Evolutionary conservation across 129 eudicot species (phyloP).

Genomic region (Cynara cardunculus): DNA sequence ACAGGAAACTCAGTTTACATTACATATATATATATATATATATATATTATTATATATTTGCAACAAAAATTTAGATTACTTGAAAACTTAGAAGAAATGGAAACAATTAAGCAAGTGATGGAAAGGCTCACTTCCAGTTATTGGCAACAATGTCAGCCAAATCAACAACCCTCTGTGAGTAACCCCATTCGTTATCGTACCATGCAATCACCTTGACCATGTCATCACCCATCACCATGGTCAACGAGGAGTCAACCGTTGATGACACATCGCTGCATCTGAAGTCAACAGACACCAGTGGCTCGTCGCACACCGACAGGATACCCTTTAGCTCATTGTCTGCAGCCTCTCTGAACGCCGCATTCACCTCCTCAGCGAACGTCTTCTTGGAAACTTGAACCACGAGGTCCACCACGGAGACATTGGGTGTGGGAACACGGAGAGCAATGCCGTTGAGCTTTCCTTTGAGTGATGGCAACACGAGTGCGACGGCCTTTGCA

Average conservation of each 20-base stretch:
- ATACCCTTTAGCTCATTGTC: conserved; percentile 74
- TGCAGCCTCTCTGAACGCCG: conserved; percentile 81
- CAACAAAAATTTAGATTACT: conserved; percentile 32
- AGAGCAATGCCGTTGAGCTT: conserved; percentile 96
- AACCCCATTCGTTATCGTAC: conserved; percentile 99
- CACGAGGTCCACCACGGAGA: conserved; percentile 93
- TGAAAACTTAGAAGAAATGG: conserved; percentile 8
- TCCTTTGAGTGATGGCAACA: conserved; percentile 84
- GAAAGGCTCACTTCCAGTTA: conserved; percentile 58
- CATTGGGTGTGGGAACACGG: conserved; percentile 96
- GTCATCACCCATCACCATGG: conserved; percentile 99
- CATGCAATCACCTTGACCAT: conserved; percentile 99
- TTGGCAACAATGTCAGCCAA: conserved; percentile 91
- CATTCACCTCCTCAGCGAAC: conserved; percentile 90
- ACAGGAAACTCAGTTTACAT: conserved; percentile 28
- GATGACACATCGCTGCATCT: conserved; percentile 89
- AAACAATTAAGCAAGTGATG: conserved; percentile 4
- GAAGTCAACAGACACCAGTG: conserved; percentile 90
- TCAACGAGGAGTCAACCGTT: conserved; percentile 81
- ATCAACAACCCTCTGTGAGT: conserved; percentile 96
- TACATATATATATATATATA: conserved; percentile 16
- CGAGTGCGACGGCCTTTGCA: conserved; percentile 96
- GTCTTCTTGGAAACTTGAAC: conserved; percentile 91
- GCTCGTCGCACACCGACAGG: conserved; percentile 82
- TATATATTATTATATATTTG: conserved; percentile 17